Conservation (phyloP, 805 yeast genomes). For the Yamadazyma olivae region DNA sequence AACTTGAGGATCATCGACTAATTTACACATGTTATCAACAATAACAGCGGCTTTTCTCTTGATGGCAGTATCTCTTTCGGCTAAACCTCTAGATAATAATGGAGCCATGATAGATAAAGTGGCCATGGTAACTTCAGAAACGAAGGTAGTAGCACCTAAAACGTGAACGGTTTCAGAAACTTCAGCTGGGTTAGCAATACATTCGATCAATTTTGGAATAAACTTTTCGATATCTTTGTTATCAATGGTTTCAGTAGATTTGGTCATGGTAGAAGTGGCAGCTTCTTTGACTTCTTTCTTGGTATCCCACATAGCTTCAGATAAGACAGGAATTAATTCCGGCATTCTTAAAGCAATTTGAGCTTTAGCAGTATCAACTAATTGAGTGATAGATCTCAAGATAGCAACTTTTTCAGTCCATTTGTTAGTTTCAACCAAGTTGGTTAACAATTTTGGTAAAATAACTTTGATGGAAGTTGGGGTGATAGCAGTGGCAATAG, state of each 20-base stretch:
- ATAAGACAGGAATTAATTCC: slow-evolving; percentile 95
- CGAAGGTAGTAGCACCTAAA: slow-evolving; percentile 99
- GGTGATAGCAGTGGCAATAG: slow-evolving; percentile 78
- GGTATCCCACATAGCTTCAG: slow-evolving; percentile 99
- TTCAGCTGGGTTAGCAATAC: slow-evolving; percentile 95
- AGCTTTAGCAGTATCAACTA: slow-evolving; percentile 91
- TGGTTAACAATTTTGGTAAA: slow-evolving; percentile 72
- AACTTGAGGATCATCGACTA: slow-evolving; percentile 99
- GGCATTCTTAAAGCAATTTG: slow-evolving; percentile 99
- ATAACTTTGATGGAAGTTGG: slow-evolving; percentile 91
- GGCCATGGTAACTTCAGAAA: slow-evolving; percentile 99
- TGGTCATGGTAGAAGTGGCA: slow-evolving; percentile 93
- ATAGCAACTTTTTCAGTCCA: slow-evolving; percentile 98
- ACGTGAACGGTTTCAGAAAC: slow-evolving; percentile 99
- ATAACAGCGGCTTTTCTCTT: slow-evolving; percentile 99
- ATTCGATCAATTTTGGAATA: slow-evolving; percentile 94
- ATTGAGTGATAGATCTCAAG: slow-evolving; percentile 76
- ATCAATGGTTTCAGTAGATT: slow-evolving; percentile 95
- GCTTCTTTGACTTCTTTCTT: slow-evolving; percentile 96
- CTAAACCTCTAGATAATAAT: slow-evolving; percentile 97
- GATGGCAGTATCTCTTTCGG: slow-evolving; percentile 99
- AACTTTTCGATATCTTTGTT: slow-evolving; percentile 99
- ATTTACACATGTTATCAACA: slow-evolving; percentile 99
- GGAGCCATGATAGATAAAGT: slow-evolving; percentile 99
- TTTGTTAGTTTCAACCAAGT: slow-evolving; percentile 74